Evolutionary conservation across 106 monocot genomes (phyloP), one percentile per base, ranked within the genome.

Genomic region (Amphibolis antarctica): DNA sequence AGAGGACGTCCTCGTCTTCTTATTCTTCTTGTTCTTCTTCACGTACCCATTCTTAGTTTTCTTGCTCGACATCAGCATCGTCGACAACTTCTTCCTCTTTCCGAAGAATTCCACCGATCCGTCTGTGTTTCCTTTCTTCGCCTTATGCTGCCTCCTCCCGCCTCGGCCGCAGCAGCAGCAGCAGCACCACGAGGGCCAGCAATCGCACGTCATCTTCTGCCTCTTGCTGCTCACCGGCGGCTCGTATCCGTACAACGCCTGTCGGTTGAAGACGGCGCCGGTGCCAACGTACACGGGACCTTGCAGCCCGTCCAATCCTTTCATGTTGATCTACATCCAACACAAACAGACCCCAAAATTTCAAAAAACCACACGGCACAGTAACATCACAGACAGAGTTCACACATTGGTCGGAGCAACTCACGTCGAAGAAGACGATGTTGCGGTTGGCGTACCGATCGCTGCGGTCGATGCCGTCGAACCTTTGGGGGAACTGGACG

Each of bases 181-280:
- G 44, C 85, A 82, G 58, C 85, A 93, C 88, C 88, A 88, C 1
- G 93, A 85, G 0, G 93, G 88, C 93, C 93, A 93, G 76, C 93
- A 93, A 65, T 93, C 93, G 31, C 93, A 88, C 0, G 85, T 93
- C 93, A 85, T 85, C 81, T 88, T 93, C 9, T 63, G 74, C 19
- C 82, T 67, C 75, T 88, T 93, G 46, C 80, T 65, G 14, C 66
- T 44, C 42, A 62, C 67, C 14, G 88, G 92, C 0, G 92, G 92
- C 59, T 92, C 88, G 31, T 92, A 92, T 24, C 92, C 92, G 43
- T 92, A 92, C 42, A 92, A 44, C 9, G 92, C 92, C 28, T 92
- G 88, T 3, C 92, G 69, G 69, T 92, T 88, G 80, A 92, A 92
- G 23, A 88, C 88, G 19, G 82, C 80, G 7, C 92, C 92, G 0